Evolutionary conservation across 2,329 filamentous ascomycete genomes (phyloP).

Genomic region (Trichoderma harzianum): DNA sequence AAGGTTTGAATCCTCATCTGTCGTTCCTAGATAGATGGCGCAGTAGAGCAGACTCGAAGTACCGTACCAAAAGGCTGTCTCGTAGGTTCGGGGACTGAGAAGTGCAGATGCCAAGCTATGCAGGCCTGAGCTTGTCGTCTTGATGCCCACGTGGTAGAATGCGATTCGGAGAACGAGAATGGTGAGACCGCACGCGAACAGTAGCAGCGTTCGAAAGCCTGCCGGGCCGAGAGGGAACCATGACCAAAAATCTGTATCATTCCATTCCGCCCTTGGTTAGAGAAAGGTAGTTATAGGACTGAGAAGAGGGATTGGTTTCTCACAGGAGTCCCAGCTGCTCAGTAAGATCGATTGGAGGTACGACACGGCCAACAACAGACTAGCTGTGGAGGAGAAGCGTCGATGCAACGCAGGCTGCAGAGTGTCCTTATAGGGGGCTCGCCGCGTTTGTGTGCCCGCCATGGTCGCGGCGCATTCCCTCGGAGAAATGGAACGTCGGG

Average conservation of each 20-base stretch:
- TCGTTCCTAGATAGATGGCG: slow-evolving; percentile 75
- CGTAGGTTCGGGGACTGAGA: slow-evolving; percentile 57
- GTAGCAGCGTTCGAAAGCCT: slow-evolving; percentile 68
- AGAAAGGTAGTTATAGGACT: background rate
- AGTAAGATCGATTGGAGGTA: slow-evolving; percentile 70
- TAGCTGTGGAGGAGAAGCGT: slow-evolving; percentile 76
- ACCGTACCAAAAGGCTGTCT: slow-evolving; percentile 72
- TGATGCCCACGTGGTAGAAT: slow-evolving; percentile 71
- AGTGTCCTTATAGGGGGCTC: slow-evolving; percentile 76
- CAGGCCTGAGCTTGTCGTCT: slow-evolving; percentile 67
- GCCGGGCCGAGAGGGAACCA: slow-evolving; percentile 79
- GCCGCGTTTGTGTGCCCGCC: slow-evolving; percentile 53
- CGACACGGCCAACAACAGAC: slow-evolving; percentile 65
- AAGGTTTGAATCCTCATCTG: slow-evolving; percentile 57
- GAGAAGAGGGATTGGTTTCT: slow-evolving; percentile 32
- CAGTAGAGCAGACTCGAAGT: slow-evolving; percentile 77
- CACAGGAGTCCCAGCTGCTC: slow-evolving; percentile 66
- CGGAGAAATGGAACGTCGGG: background rate
- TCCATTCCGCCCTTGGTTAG: slow-evolving; percentile 17
- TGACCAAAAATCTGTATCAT: slow-evolving; percentile 66
- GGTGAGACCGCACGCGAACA: slow-evolving; percentile 72
- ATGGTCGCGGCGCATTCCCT: slow-evolving; percentile 49
- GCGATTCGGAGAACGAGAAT: slow-evolving; percentile 84
- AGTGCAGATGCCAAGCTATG: slow-evolving; percentile 60
- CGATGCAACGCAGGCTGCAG: slow-evolving; percentile 84